A percentile compares a stretch with the other conserved stretches of the same genome.
phyloP scores from a whole-genome alignment of 345 rosid genomes.

The Balakata baccata region DNA sequence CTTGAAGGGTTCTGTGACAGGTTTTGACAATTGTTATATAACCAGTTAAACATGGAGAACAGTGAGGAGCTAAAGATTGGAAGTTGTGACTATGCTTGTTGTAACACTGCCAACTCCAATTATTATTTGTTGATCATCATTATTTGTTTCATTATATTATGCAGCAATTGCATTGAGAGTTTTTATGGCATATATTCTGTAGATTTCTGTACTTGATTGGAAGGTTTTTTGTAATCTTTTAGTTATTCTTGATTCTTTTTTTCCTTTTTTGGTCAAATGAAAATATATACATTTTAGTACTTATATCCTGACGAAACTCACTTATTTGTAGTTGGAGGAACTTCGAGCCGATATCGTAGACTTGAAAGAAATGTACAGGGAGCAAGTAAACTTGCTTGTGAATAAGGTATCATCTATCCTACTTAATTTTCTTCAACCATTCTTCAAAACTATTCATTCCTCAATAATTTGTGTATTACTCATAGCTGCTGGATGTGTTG shows the following conservation, averaged over 20 bases:
- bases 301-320: conserved; percentile 17
- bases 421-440: not conserved
- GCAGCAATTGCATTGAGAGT: not conserved
- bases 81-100: not conserved
- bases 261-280: not conserved
- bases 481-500: conserved; percentile 10
- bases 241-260: not conserved
- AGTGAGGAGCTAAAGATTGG: too few relatives aligned
- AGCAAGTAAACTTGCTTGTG: conserved; percentile 97
- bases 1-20: not conserved
- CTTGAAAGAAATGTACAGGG: conserved; percentile 99
- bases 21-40: not conserved
- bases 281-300: not conserved
- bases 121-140: not conserved
- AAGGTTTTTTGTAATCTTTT: not conserved
- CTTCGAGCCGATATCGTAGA: conserved; percentile 92
- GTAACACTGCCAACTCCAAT: not conserved
- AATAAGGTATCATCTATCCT: conserved; percentile 57
- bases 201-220: not conserved
- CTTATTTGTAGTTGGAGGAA: conserved; percentile 81
- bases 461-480: not conserved
- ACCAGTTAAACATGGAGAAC: not conserved
- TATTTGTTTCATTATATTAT: not conserved
- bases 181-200: not conserved
- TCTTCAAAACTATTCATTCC: not conserved